Evolutionary conservation across 768 basidiomycete species (phyloP), one percentile per base, ranked within the genome.

Genomic region (Kwoniella sp.): DNA sequence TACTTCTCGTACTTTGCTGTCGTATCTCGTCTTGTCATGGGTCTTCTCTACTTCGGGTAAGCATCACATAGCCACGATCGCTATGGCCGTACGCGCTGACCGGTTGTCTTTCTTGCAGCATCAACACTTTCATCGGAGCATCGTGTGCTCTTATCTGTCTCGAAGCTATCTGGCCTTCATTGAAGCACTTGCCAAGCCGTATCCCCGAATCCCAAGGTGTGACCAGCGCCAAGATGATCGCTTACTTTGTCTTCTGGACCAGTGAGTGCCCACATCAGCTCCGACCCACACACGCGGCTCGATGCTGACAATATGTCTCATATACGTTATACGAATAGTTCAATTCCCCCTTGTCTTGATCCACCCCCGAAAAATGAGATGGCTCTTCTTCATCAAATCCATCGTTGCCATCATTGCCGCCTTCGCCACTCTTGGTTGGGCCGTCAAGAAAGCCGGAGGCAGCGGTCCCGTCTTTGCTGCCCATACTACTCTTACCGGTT

Each of bases 1-100:
- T 92, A 89, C 86, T 85, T 92, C 71, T 89, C 90, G 74, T 92
- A 91, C 80, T 92, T 92, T 78, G 87, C 86, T 62, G 88, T 93
- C 50, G 76, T 92, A 62, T 90, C 88, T 68, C 85, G 90, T 22
- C 84, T 87, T 48, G 80, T 90, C 21, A 84, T 92, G 24, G 83
- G 88, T 37, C 85, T 91, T 84, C 89, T 91, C 77, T 92, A 91
- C 89, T 79, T 69, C 56, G 77, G 73, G 72, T 74, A 36, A 44
- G 74, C 19, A 10, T 24, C 17, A 24, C 26, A 25, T 21, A 27
- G 6, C 10, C 9, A 33, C 21, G 26, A 25, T 25, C 21, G 15
- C 2, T 51, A n/a, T 13, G 26, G 33, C 21, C 21, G n/a, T 19
- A 8, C 24, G 48, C 22, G 51, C 49, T 60, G 51, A 53, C 49